Evolutionary conservation across 106 monocot genomes (phyloP), one percentile per base, ranked within the genome.

Genomic region (Apostasia shenzhenica): DNA sequence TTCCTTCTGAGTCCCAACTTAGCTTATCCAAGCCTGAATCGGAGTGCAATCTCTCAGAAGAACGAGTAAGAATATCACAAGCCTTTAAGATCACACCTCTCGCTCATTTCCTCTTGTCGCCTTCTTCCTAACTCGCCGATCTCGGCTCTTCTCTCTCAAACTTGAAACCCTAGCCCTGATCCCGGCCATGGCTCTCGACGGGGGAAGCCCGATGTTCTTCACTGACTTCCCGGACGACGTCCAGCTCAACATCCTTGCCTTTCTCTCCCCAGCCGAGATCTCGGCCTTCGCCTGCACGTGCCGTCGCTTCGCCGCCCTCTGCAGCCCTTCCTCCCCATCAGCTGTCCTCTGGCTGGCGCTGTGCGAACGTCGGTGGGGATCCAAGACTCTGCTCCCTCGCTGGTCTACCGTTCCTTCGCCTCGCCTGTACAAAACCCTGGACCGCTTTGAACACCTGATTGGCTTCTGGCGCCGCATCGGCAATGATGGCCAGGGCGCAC

Each of bases 381-480:
- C 77, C 70, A 61, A 67, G 40, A 90, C 83, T 64, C 54, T 62
- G 37, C 67, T 82, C 67, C 61, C 53, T 12, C 46, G 73, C 13
- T 85, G 85, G 82, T 37, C 61, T 41, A 2, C 72, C 44, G 14
- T 50, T 5, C 41, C 67, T 11, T 9, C 48, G 41, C 57, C 73
- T 12, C 78, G 6, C 41, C 55, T 69, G 48, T 57, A 68, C 70
- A 41, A 62, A 11, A 54, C 59, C 72, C 57, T 59, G 52, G 59
- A 72, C 56, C 62, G 69, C 48, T 68, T 73, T 68, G 79, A 37
- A 44, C 65, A 74, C 41, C 88, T 88, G 58, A 71, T 88, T 61
- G 92, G 92, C 0, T 93, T 88, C 83, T 88, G 92, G 92, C 83
- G 92, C 67, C 83, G 78, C 46, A 75, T 88, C 59, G 85, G 83